These are phyloP conservation scores for Lolium perenne DNA, from an alignment of 176 grass and related monocot genomes.

Conservation along the genomic window DNA sequence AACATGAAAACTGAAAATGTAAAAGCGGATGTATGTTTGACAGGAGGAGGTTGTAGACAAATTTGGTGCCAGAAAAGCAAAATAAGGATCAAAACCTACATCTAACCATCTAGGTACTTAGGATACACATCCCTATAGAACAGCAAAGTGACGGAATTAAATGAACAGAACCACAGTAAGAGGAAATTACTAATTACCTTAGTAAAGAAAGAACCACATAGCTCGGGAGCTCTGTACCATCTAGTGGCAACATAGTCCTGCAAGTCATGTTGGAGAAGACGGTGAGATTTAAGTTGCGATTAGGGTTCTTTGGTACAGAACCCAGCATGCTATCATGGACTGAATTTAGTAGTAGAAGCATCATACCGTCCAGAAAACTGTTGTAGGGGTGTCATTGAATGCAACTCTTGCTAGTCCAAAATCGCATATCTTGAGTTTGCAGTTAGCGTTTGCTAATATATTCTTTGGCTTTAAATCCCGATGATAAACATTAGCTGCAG, in stretches of 20 bases:
- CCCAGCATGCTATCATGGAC: background rate
- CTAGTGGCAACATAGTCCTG: constrained; percentile 99
- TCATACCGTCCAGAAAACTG: constrained; percentile 96
- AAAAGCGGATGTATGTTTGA: constrained; percentile 25
- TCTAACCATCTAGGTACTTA: background rate
- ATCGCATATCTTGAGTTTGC: constrained; percentile 99
- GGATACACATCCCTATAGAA: background rate
- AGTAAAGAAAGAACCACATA: constrained; percentile 96
- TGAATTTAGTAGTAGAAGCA: constrained; percentile 2
- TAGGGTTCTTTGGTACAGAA: background rate
- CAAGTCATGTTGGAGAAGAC: constrained; percentile 26
- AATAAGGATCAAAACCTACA: constrained; percentile 7
- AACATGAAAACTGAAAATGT: background rate
- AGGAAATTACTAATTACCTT: constrained; percentile 65
- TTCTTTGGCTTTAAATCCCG: constrained; percentile 98
- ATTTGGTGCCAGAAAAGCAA: constrained; percentile 36
- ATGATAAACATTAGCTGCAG: constrained; percentile 98
- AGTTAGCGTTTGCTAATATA: constrained; percentile 98
- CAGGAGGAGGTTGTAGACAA: constrained; percentile 31
- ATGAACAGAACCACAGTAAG: constrained; percentile 28
- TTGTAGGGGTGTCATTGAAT: constrained; percentile 83
- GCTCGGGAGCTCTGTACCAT: constrained; percentile 97
- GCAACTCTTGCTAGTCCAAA: constrained; percentile 98
- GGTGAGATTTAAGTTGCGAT: constrained; percentile 24
- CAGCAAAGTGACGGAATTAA: background rate